phyloP scores from a whole-genome alignment of 2,329 filamentous ascomycete species.

The Nemania bipapillata region DNA sequence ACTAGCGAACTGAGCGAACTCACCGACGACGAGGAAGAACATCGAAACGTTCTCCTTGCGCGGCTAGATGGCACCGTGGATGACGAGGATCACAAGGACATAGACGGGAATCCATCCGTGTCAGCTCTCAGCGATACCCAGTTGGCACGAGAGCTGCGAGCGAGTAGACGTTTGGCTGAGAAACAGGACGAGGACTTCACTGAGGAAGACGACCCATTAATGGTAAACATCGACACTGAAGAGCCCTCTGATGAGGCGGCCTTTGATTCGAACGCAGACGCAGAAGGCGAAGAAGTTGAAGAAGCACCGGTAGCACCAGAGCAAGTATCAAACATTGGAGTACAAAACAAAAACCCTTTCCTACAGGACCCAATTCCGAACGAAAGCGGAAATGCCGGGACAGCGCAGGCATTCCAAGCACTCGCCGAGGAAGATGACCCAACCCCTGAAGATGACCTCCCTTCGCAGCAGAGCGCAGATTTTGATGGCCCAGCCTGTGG shows the following conservation, averaged over 20 bases:
- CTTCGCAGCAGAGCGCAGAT: too few species aligned
- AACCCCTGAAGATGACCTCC: too few species aligned
- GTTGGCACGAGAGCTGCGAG: slow-evolving; percentile 10
- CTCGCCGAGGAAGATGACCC: too few species aligned
- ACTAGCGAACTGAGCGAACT: slow-evolving; percentile 22
- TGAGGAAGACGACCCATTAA: neutral
- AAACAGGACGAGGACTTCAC: neutral
- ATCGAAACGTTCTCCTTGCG: neutral
- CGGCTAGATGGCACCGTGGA: neutral
- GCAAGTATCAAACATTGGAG: too few species aligned
- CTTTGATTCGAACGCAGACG: neutral
- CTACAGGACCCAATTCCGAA: too few species aligned
- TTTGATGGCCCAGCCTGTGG: too few species aligned
- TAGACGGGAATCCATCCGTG: neutral
- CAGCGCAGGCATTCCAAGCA: too few species aligned
- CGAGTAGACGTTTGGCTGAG: slow-evolving; percentile 17
- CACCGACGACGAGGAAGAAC: slow-evolving; percentile 7
- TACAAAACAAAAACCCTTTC: too few species aligned
- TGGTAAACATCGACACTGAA: neutral
- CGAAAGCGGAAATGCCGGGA: too few species aligned
- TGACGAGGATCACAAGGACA: neutral
- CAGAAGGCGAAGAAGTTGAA: neutral
- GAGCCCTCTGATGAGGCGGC: neutral
- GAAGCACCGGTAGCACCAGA: neutral
- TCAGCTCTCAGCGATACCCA: neutral